These are phyloP conservation scores for Kwoniella heveanensis DNA, from an alignment of 768 basidiomycete genomes.

Conservation along the genomic window DNA sequence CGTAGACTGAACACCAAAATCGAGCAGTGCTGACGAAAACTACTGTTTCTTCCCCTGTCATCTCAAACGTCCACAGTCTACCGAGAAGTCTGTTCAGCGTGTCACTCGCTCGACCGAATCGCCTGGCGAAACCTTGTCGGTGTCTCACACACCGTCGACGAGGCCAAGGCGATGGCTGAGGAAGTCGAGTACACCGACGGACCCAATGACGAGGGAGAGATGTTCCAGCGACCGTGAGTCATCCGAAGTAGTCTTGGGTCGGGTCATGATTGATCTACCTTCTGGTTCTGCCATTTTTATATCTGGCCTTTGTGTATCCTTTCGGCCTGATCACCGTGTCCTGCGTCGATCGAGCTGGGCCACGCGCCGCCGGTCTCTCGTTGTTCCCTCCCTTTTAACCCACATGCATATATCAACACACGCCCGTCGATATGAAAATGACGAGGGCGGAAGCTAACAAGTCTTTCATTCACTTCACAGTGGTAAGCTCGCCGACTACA, in stretches of 20 bases:
- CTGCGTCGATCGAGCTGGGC: no score
- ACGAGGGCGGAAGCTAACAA: neutral
- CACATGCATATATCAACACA: neutral
- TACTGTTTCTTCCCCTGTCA: no score
- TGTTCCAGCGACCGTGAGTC: constrained; percentile 84
- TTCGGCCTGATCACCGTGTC: no score
- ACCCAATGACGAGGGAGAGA: constrained; percentile 89
- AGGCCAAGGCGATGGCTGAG: constrained; percentile 87
- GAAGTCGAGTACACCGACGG: constrained; percentile 97
- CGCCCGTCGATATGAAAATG: no score
- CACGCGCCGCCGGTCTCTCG: no score
- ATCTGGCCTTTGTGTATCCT: neutral
- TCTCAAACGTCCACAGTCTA: constrained; percentile 77
- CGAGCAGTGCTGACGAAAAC: no score
- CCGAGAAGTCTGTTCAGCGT: constrained; percentile 97
- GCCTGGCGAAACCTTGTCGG: constrained; percentile 99
- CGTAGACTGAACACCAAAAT: no score
- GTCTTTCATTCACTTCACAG: constrained; percentile 11
- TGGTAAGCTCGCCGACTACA: constrained; percentile 96
- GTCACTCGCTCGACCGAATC: constrained; percentile 98
- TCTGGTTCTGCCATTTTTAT: neutral
- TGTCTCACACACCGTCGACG: constrained; percentile 92
- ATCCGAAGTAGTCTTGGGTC: no score
- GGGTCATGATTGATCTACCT: neutral
- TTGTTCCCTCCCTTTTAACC: no score